Percentiles rank a stretch among this genome's conserved stretches.
Conservation (phyloP, 2,329 filamentous ascomycete genomes). For the Zasmidium cellare region DNA sequence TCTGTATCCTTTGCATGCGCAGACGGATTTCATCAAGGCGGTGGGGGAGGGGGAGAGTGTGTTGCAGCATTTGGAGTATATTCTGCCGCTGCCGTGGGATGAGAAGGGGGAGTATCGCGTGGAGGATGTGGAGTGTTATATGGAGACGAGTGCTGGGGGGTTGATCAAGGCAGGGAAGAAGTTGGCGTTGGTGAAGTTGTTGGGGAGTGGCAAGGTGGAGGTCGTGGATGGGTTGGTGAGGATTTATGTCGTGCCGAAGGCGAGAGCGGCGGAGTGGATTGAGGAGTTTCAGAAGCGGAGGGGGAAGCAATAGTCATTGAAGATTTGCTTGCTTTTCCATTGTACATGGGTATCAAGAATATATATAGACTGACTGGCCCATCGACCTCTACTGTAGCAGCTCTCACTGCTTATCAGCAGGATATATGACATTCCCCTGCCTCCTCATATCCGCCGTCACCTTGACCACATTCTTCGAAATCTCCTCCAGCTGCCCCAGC, state of each 20-base stretch:
- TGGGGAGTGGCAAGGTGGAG: slow-evolving; percentile 76
- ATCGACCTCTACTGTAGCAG: background rate
- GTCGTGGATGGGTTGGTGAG: slow-evolving; percentile 82
- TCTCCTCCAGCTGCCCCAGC: slow-evolving; percentile 39
- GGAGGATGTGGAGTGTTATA: slow-evolving; percentile 76
- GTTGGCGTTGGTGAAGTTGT: slow-evolving; percentile 70
- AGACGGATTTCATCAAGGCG: slow-evolving; percentile 88
- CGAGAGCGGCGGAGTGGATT: slow-evolving; percentile 72
- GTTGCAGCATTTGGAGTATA: slow-evolving; percentile 76
- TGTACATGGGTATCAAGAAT: slow-evolving; percentile 1
- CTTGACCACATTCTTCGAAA: slow-evolving; percentile 43
- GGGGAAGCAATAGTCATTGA: slow-evolving; percentile 20
- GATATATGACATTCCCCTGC: slow-evolving; percentile 47
- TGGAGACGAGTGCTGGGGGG: slow-evolving; percentile 78
- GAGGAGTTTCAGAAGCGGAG: slow-evolving; percentile 78
- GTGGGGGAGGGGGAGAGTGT: slow-evolving; percentile 77
- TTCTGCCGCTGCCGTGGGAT: slow-evolving; percentile 91
- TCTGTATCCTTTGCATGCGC: slow-evolving; percentile 77
- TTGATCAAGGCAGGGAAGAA: slow-evolving; percentile 90
- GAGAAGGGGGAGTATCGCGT: slow-evolving; percentile 61
- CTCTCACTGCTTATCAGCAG: slow-evolving; percentile 32
- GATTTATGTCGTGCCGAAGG: slow-evolving; percentile 78
- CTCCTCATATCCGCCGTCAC: slow-evolving; percentile 46
- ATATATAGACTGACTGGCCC: background rate
- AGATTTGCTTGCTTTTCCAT: background rate